Evolutionary conservation across 345 rosid species (phyloP).

Genomic region (Euphorbia tirucalli): DNA sequence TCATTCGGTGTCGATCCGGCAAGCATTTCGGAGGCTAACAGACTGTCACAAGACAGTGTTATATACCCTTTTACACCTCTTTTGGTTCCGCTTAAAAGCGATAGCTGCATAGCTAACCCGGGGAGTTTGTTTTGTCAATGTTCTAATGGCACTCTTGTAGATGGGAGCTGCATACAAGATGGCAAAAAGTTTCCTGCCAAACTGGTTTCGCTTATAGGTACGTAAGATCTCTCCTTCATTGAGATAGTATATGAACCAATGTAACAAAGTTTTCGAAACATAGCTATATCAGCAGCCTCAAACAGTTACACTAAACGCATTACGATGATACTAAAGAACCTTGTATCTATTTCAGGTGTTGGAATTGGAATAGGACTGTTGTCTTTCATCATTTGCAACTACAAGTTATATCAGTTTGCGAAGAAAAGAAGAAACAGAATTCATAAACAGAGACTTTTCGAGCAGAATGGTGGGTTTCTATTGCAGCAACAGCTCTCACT

Average conservation of each 20-base stretch:
- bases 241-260: no score
- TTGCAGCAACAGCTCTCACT: background rate
- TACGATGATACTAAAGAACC: background rate
- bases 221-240: no score
- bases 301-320: background rate
- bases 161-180: conserved; percentile 9
- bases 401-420: background rate
- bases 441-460: conserved; percentile 1
- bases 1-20: conserved; percentile 1
- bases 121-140: conserved; percentile 20
- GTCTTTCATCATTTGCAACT: background rate
- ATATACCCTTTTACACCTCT: conserved; percentile 28
- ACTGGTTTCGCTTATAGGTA: conserved; percentile 11
- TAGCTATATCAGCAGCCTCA: no score
- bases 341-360: background rate
- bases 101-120: conserved; percentile 19
- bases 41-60: background rate
- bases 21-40: conserved; percentile 24
- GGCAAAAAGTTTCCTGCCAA: conserved; percentile 15
- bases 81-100: conserved; percentile 27
- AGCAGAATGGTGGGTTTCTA: conserved; percentile 11
- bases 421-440: conserved; percentile 8
- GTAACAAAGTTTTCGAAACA: background rate
- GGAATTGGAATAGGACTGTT: conserved; percentile 5
- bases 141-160: conserved; percentile 2